Conservation (phyloP, 2,329 filamentous ascomycete species). For the Trichoderma oligosporum region DNA sequence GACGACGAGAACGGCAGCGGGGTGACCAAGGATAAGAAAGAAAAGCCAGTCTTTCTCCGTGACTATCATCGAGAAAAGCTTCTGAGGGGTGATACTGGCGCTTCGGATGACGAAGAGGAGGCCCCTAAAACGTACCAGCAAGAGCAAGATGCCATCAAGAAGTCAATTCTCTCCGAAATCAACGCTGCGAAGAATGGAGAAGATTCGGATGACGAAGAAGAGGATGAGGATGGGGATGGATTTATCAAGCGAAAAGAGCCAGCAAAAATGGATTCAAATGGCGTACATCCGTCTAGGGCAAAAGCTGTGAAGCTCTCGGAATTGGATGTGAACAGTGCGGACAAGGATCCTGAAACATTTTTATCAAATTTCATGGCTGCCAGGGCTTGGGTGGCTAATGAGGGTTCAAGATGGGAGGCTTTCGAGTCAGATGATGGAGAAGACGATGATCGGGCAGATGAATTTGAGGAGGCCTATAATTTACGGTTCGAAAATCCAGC, state of each 20-base stretch:
- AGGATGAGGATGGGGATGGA: constrained; percentile 58
- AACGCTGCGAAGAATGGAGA: constrained; percentile 54
- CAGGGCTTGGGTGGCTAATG: constrained; percentile 78
- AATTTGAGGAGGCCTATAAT: constrained; percentile 92
- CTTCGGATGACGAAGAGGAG: constrained; percentile 54
- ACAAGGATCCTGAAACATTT: constrained; percentile 86
- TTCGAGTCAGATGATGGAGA: constrained; percentile 94
- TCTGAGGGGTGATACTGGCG: constrained; percentile 65
- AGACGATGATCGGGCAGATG: constrained; percentile 72
- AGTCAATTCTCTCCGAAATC: constrained; percentile 74
- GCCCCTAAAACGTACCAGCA: constrained; percentile 71
- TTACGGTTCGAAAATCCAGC: constrained; percentile 89
- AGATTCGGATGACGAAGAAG: constrained; percentile 47
- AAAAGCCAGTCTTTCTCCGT: constrained; percentile 79
- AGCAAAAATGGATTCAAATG: constrained; percentile 36
- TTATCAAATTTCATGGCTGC: constrained; percentile 95
- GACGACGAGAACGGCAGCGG: constrained; percentile 48
- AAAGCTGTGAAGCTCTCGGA: constrained; percentile 48
- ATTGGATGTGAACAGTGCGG: constrained; percentile 67
- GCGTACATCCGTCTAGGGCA: constrained; percentile 55
- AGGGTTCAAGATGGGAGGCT: constrained; percentile 65
- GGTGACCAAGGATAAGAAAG: constrained; percentile 53
- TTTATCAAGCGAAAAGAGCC: constrained; percentile 68
- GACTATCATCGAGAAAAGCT: constrained; percentile 93
- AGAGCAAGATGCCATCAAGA: constrained; percentile 81